Evolutionary conservation across 257 asterid genomes (phyloP), one percentile per base, ranked within the genome.

Genomic region (Nicotiana paniculata): DNA sequence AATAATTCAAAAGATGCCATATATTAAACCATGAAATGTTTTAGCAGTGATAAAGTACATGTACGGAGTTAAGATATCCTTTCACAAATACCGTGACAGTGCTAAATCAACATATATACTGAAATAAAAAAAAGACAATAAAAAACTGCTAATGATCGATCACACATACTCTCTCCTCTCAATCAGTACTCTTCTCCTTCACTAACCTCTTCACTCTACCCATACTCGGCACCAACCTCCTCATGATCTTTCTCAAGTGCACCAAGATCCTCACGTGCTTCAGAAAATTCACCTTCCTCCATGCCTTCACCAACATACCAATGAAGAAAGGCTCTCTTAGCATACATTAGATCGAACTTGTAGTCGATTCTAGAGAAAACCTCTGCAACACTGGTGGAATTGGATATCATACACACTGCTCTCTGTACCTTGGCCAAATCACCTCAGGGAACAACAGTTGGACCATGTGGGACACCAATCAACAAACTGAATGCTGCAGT

Each of bases 241-340:
- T 79, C 82, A 39, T 79, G 62, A 62, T 62, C 82, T 79, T 79
- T 79, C 62, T 79, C 82, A 79, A 79, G 82, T 5, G 82, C 75
- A 59, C 75, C 82, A 30, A 79, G 53, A 59, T 79, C 82, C 61
- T 79, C 82, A 4, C 82, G 75, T 17, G 82, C 82, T 79, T 79
- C 82, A 13, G 82, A 79, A 79, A 79, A 79, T 35, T 79, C 82
- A 62, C 82, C 82, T 39, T 79, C 82, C 62, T 79, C 82, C 82
- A 62, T 62, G 9, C 82, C 75, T 65, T 79, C 82, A 79, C 82
- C 82, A 43, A 79, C 82, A 24, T 79, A 79, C 82, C 82, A 79
- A 79, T 79, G 82, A 43, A 79, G 75, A 79, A 79, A 79, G 6
- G 82, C 82, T 59, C 82, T 79, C 67, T 79, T 79, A 9, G 82